Evolutionary conservation across 208 protist genomes (phyloP).

Genomic region (Leishmania amazonensis): DNA sequence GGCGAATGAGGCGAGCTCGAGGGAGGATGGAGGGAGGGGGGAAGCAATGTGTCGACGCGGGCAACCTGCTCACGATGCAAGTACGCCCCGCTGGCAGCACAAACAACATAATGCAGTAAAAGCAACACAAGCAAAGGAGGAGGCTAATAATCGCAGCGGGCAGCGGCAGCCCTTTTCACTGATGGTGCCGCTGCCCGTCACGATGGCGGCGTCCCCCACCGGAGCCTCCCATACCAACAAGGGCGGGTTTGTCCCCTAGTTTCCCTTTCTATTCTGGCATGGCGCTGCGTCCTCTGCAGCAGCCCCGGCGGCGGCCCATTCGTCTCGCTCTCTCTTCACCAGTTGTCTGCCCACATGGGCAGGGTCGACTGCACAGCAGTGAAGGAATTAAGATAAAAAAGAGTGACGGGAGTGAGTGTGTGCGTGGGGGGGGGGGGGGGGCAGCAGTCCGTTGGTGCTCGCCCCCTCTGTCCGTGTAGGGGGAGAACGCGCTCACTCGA

Average conservation of each 20-base stretch:
- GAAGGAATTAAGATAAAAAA: neutral
- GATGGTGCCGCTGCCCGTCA: neutral
- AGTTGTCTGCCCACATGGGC: no score
- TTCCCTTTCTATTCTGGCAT: slow-evolving; percentile 19
- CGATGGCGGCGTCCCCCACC: neutral
- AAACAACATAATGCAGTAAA: neutral
- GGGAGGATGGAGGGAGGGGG: neutral
- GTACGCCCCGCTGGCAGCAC: neutral
- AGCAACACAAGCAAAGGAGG: neutral
- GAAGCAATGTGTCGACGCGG: neutral
- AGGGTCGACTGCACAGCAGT: neutral
- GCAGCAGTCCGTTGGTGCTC: neutral
- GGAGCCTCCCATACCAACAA: slow-evolving; percentile 1
- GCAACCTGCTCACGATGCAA: neutral
- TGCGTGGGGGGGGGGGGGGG: neutral
- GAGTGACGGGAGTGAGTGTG: neutral
- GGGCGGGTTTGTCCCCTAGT: slow-evolving; percentile 38
- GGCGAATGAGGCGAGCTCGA: neutral
- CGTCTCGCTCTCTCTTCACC: neutral
- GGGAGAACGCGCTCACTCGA: neutral
- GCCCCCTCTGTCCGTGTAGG: neutral
- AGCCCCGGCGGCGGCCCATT: neutral
- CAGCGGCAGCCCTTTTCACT: neutral
- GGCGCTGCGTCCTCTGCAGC: neutral
- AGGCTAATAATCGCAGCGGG: neutral